Conservation (phyloP, 176 grass and related monocot species). For the Raddia guianensis region DNA sequence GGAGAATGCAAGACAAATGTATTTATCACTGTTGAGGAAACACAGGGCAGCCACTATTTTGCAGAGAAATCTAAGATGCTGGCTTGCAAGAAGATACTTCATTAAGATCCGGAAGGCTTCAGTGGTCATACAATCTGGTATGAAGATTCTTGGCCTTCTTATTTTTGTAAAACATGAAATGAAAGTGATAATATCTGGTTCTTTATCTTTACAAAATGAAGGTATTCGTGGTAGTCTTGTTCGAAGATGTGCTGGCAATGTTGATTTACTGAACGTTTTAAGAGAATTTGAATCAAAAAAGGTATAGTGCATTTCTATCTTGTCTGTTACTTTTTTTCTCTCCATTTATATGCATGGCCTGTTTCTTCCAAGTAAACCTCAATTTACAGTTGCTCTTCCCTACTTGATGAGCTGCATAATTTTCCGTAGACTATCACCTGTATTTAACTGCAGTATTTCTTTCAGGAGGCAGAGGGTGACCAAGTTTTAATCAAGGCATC, state of each 20-base stretch:
- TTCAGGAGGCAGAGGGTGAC: conserved; percentile 73
- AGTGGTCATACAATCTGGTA: conserved; percentile 88
- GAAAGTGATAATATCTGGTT: background rate
- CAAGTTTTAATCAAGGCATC: conserved; percentile 83
- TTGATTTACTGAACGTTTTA: conserved; percentile 65
- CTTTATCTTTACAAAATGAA: conserved; percentile 40
- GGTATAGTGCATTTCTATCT: conserved; percentile 40
- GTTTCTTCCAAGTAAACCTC: background rate
- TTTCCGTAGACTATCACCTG: background rate
- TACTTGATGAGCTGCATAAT: background rate
- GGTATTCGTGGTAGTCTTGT: conserved; percentile 82
- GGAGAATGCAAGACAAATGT: conserved; percentile 68
- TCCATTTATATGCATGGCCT: background rate
- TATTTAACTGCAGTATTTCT: conserved; percentile 5
- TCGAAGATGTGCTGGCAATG: conserved; percentile 75
- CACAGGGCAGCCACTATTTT: conserved; percentile 65
- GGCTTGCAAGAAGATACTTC: conserved; percentile 73
- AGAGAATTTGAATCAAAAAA: conserved; percentile 67
- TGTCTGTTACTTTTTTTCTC: background rate
- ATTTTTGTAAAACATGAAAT: conserved; percentile 14
- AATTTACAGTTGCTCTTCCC: conserved; percentile 23
- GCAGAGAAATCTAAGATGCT: conserved; percentile 74
- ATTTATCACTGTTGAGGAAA: conserved; percentile 59
- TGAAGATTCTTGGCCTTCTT: conserved; percentile 15
- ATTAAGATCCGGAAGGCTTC: conserved; percentile 65